Conservation (phyloP, 1,284 basidiomycete species). For the Ceratobasidium sp. region DNA sequence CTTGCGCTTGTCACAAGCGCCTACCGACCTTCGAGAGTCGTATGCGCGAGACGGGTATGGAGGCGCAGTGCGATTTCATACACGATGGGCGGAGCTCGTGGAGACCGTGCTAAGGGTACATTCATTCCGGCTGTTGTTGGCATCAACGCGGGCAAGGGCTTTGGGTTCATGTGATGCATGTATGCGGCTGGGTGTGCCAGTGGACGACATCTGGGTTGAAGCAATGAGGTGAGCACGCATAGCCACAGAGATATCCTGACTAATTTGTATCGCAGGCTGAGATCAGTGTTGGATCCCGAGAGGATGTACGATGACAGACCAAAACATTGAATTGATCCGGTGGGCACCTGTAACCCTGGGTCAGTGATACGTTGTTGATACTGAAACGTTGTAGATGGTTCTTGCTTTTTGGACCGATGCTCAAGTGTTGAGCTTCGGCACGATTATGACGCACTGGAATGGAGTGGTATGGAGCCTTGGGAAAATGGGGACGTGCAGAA, state of each 20-base stretch:
- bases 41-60: constrained; percentile 28
- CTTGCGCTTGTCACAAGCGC: constrained; percentile 20
- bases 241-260: neutral
- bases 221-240: constrained; percentile 4
- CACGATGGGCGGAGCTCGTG: constrained; percentile 26
- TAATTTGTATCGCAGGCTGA: neutral
- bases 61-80: constrained; percentile 26
- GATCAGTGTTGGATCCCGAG: constrained; percentile 19
- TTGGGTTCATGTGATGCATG: constrained; percentile 28
- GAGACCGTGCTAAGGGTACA: constrained; percentile 27
- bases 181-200: constrained; percentile 17
- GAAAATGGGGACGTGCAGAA: too few relatives aligned
- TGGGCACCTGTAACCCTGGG: neutral
- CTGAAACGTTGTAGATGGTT: too few relatives aligned
- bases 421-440: too few relatives aligned
- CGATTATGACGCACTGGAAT: too few relatives aligned
- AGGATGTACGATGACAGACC: constrained; percentile 13
- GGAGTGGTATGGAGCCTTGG: too few relatives aligned
- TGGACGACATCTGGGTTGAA: constrained; percentile 30
- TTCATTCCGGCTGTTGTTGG: constrained; percentile 18
- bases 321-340: neutral
- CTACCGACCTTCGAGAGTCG: constrained; percentile 23
- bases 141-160: constrained; percentile 24
- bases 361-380: neutral
- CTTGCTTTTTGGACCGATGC: too few relatives aligned